Evolutionary conservation across 352 stramenopile species (phyloP).

Genomic region (Globisporangium middletonii): DNA sequence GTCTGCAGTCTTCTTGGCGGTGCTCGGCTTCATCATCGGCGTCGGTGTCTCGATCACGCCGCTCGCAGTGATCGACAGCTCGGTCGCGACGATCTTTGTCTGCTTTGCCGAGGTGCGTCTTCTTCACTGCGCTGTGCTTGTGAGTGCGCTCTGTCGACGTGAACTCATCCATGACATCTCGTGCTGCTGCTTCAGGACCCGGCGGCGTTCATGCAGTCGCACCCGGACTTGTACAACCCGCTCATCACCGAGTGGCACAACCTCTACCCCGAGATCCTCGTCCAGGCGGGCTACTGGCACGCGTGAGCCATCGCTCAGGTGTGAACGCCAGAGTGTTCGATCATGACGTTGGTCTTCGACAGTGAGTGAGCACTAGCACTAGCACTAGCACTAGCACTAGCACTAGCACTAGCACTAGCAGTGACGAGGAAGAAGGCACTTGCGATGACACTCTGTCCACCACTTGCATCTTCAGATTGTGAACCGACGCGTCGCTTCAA

Average conservation of each 20-base stretch:
- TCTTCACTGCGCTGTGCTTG: background rate
- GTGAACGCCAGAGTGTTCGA: too few relatives aligned
- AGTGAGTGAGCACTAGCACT: background rate
- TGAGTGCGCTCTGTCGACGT: background rate
- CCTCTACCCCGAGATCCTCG: slow-evolving; percentile 85
- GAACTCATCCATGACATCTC: background rate
- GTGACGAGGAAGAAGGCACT: too few relatives aligned
- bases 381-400: background rate
- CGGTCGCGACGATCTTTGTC: slow-evolving; percentile 95
- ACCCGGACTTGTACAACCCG: slow-evolving; percentile 77
- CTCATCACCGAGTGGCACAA: slow-evolving; percentile 87
- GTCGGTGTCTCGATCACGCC: slow-evolving; percentile 86
- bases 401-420: background rate
- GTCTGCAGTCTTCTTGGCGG: slow-evolving; percentile 45
- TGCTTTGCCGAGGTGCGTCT: slow-evolving; percentile 89
- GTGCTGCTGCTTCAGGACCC: slow-evolving; percentile 38
- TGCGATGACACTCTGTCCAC: too few relatives aligned
- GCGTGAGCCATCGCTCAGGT: slow-evolving; percentile 16
- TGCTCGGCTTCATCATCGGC: slow-evolving; percentile 88
- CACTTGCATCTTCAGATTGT: too few relatives aligned
- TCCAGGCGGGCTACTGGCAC: slow-evolving; percentile 82
- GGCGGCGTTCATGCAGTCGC: slow-evolving; percentile 66
- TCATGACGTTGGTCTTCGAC: too few relatives aligned
- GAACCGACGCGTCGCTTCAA: too few relatives aligned
- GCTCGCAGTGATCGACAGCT: slow-evolving; percentile 90